Percentiles rank a stretch among this genome's conserved stretches.
Conservation (phyloP, 306 rosid species). For the Albizia julibrissin region DNA sequence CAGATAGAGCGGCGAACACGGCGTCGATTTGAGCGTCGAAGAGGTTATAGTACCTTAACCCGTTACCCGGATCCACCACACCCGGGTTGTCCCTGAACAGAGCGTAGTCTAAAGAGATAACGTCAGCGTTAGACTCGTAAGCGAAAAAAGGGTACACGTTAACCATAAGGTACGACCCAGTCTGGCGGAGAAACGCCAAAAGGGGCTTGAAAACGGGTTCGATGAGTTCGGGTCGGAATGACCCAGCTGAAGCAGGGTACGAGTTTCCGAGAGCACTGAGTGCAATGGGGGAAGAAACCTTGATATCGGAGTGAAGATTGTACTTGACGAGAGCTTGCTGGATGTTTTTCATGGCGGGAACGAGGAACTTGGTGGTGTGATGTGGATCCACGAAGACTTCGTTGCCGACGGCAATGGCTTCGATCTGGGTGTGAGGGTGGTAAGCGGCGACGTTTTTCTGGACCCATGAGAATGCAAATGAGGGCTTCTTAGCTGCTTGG, state of each 20-base stretch:
- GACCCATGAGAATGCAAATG: slow-evolving; percentile 82
- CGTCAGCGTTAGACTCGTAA: slow-evolving; percentile 85
- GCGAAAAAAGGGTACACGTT: slow-evolving; percentile 96
- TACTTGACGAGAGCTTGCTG: slow-evolving; percentile 64
- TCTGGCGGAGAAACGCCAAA: slow-evolving; percentile 70
- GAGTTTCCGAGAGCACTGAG: slow-evolving; percentile 82
- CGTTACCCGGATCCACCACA: slow-evolving; percentile 76
- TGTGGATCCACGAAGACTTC: slow-evolving; percentile 89
- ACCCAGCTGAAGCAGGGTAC: slow-evolving; percentile 87
- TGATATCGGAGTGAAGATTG: slow-evolving; percentile 59
- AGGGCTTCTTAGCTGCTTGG: slow-evolving; percentile 58
- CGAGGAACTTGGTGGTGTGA: slow-evolving; percentile 68
- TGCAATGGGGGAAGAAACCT: slow-evolving; percentile 91
- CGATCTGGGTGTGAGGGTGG: slow-evolving; percentile 79
- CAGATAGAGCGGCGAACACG: slow-evolving; percentile 76
- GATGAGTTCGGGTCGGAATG: slow-evolving; percentile 74
- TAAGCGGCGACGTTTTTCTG: slow-evolving; percentile 69
- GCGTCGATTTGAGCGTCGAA: slow-evolving; percentile 98
- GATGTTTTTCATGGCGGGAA: slow-evolving; percentile 89
- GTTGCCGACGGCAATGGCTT: slow-evolving; percentile 93
- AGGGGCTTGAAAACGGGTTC: slow-evolving; percentile 73
- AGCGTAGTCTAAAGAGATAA: slow-evolving; percentile 82
- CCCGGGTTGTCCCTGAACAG: slow-evolving; percentile 83
- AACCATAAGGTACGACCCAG: slow-evolving; percentile 89
- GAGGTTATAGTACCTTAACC: slow-evolving; percentile 67